Conservation (phyloP, 441 rosid species). For the Erodium chrysanthum region DNA sequence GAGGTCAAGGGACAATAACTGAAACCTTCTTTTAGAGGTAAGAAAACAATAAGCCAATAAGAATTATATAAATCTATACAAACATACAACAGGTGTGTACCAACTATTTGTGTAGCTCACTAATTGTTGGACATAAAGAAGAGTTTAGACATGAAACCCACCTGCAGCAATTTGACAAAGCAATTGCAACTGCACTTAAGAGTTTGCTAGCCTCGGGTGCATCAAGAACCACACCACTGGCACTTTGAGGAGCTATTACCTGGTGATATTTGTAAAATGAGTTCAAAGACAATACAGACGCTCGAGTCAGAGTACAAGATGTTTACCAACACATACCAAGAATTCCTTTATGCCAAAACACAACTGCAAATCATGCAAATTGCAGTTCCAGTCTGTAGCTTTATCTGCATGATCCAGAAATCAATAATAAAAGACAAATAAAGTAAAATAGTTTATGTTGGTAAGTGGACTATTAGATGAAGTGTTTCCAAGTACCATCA, state of each 20-base stretch:
- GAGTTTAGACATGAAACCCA: constrained; percentile 28
- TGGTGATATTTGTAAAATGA: constrained; percentile 25
- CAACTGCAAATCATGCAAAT: constrained; percentile 80
- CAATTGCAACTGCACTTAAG: constrained; percentile 85
- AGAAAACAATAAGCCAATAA: neutral
- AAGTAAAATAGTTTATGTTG: neutral
- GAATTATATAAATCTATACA: too few species aligned
- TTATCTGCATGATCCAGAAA: constrained; percentile 46
- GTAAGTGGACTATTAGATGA: constrained; percentile 13
- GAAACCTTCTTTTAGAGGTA: neutral
- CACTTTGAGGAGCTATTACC: constrained; percentile 97
- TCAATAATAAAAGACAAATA: constrained; percentile 15
- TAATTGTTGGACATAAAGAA: neutral
- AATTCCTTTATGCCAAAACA: constrained; percentile 92
- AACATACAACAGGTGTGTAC: neutral
- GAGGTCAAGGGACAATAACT: neutral
- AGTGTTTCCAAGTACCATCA: constrained; percentile 34
- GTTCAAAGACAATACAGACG: constrained; percentile 8
- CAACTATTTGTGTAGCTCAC: neutral
- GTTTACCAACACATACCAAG: constrained; percentile 45
- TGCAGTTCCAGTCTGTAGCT: constrained; percentile 47
- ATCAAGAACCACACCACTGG: constrained; percentile 93
- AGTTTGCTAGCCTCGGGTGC: constrained; percentile 92
- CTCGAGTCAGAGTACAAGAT: constrained; percentile 9
- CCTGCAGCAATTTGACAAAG: constrained; percentile 90